Base-by-base conservation (phyloP, 2,329 filamentous ascomycete species). In the Hypoxylon sp. region DNA sequence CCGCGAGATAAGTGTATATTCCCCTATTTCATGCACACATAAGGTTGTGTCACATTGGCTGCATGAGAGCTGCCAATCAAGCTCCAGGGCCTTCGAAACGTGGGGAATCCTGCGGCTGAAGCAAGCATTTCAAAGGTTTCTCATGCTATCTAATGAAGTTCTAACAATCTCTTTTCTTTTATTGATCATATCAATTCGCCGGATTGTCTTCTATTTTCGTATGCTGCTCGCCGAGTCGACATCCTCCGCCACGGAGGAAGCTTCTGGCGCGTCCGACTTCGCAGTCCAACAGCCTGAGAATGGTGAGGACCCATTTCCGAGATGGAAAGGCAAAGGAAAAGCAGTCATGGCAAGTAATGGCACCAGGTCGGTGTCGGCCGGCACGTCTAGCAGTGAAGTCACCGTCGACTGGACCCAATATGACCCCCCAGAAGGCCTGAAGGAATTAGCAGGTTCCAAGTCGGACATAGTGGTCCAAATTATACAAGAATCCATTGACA, bases 391-490 rank as follows among this genome's bases (percentile, higher is more conserved):
- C 25, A 75, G 79, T 14, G 66, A 76, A 49, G 62, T 70, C 2
- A 69, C 77, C 2, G 76, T 81, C 35, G 81, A 85, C 72, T 87
- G 85, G 84, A 81, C 78, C 40, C 76, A 80, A 56, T 86, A 85
- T 68, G 79, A 82, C 2, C 84, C 85, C 3, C 86, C 86, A 0
- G 71, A 74, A 10, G 81, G 79, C 0, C 74, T 89, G 6, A 76
- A 64, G 3, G 78, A 81, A 31, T 72, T 78, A 0, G 78, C 81
- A 14, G 80, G 81, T 40, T 72, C 80, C 58, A 79, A 79, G 0
- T 81, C 82, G 2, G 79, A 82, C 3, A 75, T 83, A 6, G 76
- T 88, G 1, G 70, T 77, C 3, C 77, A 81, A 6, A 72, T 88
- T 14, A 72, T 87, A 8, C 70, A 77, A 13, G 73, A 80, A 1